Evolutionary conservation across 2,329 filamentous ascomycete genomes (phyloP), one percentile per base, ranked within the genome.

Genomic region (Trichoderma citrinoviride): DNA sequence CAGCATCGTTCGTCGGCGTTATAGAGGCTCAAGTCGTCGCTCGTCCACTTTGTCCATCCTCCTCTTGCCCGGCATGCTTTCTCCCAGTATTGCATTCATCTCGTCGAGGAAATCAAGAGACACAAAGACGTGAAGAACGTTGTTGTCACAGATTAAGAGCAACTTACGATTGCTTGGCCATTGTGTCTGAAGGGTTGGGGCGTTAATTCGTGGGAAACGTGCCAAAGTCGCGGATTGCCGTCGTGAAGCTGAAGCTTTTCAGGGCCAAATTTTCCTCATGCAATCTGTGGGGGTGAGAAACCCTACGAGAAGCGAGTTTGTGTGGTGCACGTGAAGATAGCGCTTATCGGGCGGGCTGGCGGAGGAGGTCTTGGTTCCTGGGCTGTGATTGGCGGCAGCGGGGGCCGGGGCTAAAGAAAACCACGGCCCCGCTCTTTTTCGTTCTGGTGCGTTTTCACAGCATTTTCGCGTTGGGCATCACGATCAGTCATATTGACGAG

Each of bases 91-190:
- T 54, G 46, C 29, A 17, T 54, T 54, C 47, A 44, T 53, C 40
- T 53, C 58, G 58, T 61, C 58, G 58, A 19, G 58, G 17, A 53
- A 25, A 27, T 15, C 15, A 44, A 46, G 29, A 62, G 6, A 37
- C 19, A 5, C 29, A 15, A 52, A 52, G 21, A 21, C 3, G 5
- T 12, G 5, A 17, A 27, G 12, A 37, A 54, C 5, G 14, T 37
- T 27, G 19, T 7, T 62, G 60, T 15, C 66, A 43, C 19, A 71
- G 33, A 66, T 67, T 56, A 44, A 66, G 33, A 66, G 46, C 61
- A 27, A 86, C 85, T 81, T 82, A 87, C 85, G 84, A 86, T 72
- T 83, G 75, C 80, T 87, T 87, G 79, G 84, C 85, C 85, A 87
- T 87, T 85, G 79, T 81, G 77, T 80, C 78, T 78, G 80, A 77